Base-by-base conservation (phyloP, 179 eudicot genomes). In the Drosera spatulata region DNA sequence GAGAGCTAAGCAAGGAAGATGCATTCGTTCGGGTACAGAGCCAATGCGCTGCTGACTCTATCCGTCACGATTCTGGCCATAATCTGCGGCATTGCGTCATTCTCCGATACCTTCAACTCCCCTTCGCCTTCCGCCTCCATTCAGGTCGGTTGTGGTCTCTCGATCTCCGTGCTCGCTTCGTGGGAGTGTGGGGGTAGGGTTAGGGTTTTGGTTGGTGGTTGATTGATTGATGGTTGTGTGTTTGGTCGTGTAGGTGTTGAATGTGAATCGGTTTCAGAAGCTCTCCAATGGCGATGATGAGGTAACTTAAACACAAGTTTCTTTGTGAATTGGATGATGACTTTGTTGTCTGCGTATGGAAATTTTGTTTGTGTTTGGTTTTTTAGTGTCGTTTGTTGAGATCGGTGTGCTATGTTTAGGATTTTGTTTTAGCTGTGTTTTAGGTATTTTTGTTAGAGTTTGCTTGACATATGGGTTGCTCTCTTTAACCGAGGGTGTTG, bases 21-120 rank as follows among this genome's bases (percentile, higher is more conserved):
- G 99, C 96, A 93, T 77, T 86, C 96, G 4, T 77, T 84, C 56
- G 80, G 82, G 64, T 79, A 86, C 79, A 80, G 99, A 75, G 87
- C 93, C 3, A 93, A 93, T 61, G 99, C 95, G 15, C 39, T 93
- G 77, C 69, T 89, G 14, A 93, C 99, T 10, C 74, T 93, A 69
- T 71, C 84, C 55, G 75, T 89, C 11, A 88, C 90, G 3, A 75
- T 89, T n/a, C 86, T 93, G 40, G 96, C 99, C 41, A 56, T 89
- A 2, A 79, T 93, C 66, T 93, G 99, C 66, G 93, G 80, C 74
- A 72, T 89, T 60, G 89, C 91, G 59, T 84, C 98, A 63, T 50
- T 88, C 65, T 84, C 99, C 73, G 99, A 93, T 69, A 84, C 68
- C 77, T 74, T 93, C 73, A 84, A 79, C 65, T 68, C 69, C 44